Evolutionary conservation across 2,329 filamentous ascomycete species (phyloP), one percentile per base, ranked within the genome.

Genomic region (Cytospora mali): DNA sequence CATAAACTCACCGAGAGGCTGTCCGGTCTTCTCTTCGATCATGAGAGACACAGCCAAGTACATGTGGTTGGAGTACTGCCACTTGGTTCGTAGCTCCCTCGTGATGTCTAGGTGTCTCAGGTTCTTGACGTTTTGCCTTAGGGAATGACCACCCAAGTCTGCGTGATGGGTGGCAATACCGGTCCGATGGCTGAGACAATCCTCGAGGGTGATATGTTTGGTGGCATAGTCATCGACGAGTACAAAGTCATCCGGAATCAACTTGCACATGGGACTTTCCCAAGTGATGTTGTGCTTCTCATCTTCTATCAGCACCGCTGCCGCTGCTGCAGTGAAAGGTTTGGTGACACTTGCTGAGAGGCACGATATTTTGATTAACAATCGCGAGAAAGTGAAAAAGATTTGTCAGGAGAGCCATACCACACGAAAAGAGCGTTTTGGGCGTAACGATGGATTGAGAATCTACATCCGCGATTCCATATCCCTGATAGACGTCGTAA

Each of bases 21-120:
- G 46, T 0, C 10, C 10, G 16, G 48, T 39, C 2, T 28, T 18
- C 18, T 48, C 4, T 48, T 58, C 56, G 23, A 58, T 49, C 23
- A 29, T 25, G 46, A 51, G 56, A 6, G 56, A 51, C 16, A 49
- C 56, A 33, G 39, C 56, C 29, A 3, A 33, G 42, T 51, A 58
- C 56, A 58, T 51, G 48, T 51, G 49, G 56, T 58, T 58, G 28
- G 56, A 58, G 29, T 58, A 58, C 31, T 28, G 46, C 31, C 25
- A 27, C 48, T 42, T 58, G 1, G 46, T 51, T 31, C 48, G 46
- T 33, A 51, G 48, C 29, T 48, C 2, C 23, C 23, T 25, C 9
- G 56, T 9, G 27, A 58, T 35, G 46, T n/a, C 23, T 16, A 58
- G 56, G 48, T 58, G n/a, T 21, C 56, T 48, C 56, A 58, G 46